Base-by-base conservation (phyloP, 345 rosid species). In the Boechera divaricarpa region DNA sequence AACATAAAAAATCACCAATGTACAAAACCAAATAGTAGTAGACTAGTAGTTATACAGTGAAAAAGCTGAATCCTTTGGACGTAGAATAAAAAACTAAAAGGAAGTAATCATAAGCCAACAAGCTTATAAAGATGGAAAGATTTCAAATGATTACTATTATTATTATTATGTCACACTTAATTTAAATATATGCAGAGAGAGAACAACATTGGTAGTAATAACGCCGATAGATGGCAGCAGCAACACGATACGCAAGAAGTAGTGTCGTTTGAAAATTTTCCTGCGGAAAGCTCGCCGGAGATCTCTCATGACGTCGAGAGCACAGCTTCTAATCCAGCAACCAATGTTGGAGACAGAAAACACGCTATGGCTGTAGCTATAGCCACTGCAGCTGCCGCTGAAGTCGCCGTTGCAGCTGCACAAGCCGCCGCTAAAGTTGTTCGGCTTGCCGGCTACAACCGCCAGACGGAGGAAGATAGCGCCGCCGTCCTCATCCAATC, bases 361-460 rank as follows among this genome's bases (percentile, higher is more conserved):
- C 97, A 91, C 58, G 96, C 92, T 2, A 88, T 92, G 51, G 97
- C 93, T 3, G 97, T 92, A 12, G 99, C 99, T 2, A 85, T 82
- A 71, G 98, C 98, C 2, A 91, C 98, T 7, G 98, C 99, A 3
- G 99, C 94, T 0, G 98, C 98, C 0, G 98, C 98, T 0, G 92
- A 92, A 75, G 98, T 98, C 0, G 98, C 98, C 0, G 95, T 89
- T 21, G 96, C 91, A 1, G 99, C 99, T 0, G 99, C 99, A 28
- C 94, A 89, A 81, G 98, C 98, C 0, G 99, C 99, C 0, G 97
- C 98, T 4, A 92, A 89, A 83, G 98, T 88, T 36, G 97, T 95
- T 47, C 79, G 93, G 13, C 79, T 95, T 77, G 97, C 98, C 5
- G 98, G 98, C 12, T 89, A 87, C 71, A 90, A 91, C 7, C 96